Percentiles rank a stretch among this genome's conserved stretches.
These are phyloP conservation scores for Betula pendula DNA, from an alignment of 306 rosid species.

Conservation along the genomic window DNA sequence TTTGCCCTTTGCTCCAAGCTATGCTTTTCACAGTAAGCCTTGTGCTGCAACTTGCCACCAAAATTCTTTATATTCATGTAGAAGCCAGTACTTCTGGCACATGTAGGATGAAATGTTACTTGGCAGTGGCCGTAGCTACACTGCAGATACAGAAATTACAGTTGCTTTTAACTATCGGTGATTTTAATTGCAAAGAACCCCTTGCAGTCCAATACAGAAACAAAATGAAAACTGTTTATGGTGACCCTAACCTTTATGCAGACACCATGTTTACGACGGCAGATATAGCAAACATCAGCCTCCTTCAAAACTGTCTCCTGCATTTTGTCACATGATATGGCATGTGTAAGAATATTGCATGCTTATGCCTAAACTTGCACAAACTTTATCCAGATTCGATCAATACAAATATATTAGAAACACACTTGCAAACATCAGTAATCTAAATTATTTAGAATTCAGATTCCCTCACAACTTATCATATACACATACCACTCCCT, in stretches of 20 bases:
- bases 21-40: constrained; percentile 93
- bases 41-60: constrained; percentile 85
- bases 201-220: constrained; percentile 2
- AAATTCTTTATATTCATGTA: constrained; percentile 66
- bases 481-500: constrained; percentile 76
- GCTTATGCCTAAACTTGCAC: neutral
- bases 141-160: constrained; percentile 49
- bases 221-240: constrained; percentile 8
- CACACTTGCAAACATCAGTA: neutral
- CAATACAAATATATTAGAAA: neutral
- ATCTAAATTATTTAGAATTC: neutral
- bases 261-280: constrained; percentile 73
- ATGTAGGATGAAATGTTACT: constrained; percentile 79
- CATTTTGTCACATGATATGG: constrained; percentile 28
- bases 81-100: constrained; percentile 87
- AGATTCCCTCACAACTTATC: constrained; percentile 8
- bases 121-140: constrained; percentile 94
- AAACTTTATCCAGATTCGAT: neutral
- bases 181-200: constrained; percentile 12
- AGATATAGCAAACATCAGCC: constrained; percentile 62
- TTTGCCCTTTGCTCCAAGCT: constrained; percentile 86
- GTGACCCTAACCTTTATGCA: constrained; percentile 70
- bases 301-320: constrained; percentile 68
- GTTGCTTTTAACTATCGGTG: constrained; percentile 19
- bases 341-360: constrained; percentile 1